phyloP scores from a whole-genome alignment of 2,329 filamentous ascomycete species.

The Monilinia fructigena region DNA sequence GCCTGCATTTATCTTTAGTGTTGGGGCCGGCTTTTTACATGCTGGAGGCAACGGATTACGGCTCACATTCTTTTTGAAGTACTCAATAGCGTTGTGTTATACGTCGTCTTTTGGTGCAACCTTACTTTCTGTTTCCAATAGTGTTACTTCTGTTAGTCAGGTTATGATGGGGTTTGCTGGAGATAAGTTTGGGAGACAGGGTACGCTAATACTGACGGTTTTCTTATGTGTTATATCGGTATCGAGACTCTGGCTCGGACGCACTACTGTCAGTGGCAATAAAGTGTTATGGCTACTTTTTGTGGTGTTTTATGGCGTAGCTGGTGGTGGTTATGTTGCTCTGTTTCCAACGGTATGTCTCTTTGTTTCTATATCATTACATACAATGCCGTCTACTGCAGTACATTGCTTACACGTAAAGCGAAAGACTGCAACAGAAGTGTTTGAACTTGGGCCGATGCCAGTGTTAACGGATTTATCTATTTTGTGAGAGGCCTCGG shows the following conservation, averaged over 20 bases:
- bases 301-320: too few relatives aligned
- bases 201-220: too few relatives aligned
- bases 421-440: constrained; percentile 45
- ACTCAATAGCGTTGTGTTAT: constrained; percentile 47
- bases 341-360: constrained; percentile 45
- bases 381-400: too few relatives aligned
- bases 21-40: constrained; percentile 44
- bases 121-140: constrained; percentile 48
- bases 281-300: too few relatives aligned
- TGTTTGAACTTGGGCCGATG: constrained; percentile 50
- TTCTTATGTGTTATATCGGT: too few relatives aligned
- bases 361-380: constrained; percentile 1
- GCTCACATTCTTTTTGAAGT: constrained; percentile 50
- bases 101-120: constrained; percentile 45
- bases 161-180: too few relatives aligned
- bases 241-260: too few relatives aligned
- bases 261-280: too few relatives aligned
- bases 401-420: neutral
- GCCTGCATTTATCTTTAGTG: constrained; percentile 45
- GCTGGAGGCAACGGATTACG: constrained; percentile 49
- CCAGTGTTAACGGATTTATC: constrained; percentile 49
- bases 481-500: constrained; percentile 47
- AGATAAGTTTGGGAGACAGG: too few relatives aligned
- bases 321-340: constrained; percentile 47
- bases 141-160: constrained; percentile 44